phyloP scores from a whole-genome alignment of 305 asterid genomes.

The Fraxinus albicans region DNA sequence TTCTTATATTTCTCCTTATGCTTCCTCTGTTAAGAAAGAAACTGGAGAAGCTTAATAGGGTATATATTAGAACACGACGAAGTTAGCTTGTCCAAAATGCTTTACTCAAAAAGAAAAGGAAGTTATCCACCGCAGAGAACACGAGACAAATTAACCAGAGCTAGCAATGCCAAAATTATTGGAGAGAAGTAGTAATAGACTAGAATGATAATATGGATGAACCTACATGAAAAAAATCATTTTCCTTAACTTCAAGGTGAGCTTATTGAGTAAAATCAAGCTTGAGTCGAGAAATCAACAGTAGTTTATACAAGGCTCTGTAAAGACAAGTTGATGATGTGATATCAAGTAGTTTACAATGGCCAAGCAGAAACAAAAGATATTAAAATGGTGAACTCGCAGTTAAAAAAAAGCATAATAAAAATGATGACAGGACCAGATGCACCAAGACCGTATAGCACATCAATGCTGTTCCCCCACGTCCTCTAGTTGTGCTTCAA shows the following conservation, averaged over 20 bases:
- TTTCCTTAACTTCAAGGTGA: background rate
- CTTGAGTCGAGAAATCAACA: background rate
- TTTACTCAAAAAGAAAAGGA: background rate
- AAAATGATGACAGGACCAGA: background rate
- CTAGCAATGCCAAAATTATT: background rate
- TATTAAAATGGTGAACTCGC: background rate
- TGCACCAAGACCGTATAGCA: conserved; percentile 15
- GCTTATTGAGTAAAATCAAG: background rate
- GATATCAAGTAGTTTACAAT: background rate
- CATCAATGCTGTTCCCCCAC: background rate
- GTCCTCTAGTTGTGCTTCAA: conserved; percentile 6
- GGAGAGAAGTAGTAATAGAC: background rate
- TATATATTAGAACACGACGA: background rate
- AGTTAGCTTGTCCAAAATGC: background rate
- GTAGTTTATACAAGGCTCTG: background rate
- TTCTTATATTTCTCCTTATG: background rate
- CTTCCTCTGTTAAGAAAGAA: background rate
- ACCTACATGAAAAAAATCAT: background rate
- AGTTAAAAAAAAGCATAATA: background rate
- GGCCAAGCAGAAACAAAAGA: background rate
- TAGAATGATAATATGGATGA: background rate
- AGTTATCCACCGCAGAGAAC: background rate
- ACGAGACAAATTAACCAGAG: background rate
- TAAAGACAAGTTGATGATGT: background rate
- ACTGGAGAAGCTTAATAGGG: background rate